phyloP scores from a whole-genome alignment of 2,329 filamentous ascomycete genomes.

The Magnaporthiopsis poae region DNA sequence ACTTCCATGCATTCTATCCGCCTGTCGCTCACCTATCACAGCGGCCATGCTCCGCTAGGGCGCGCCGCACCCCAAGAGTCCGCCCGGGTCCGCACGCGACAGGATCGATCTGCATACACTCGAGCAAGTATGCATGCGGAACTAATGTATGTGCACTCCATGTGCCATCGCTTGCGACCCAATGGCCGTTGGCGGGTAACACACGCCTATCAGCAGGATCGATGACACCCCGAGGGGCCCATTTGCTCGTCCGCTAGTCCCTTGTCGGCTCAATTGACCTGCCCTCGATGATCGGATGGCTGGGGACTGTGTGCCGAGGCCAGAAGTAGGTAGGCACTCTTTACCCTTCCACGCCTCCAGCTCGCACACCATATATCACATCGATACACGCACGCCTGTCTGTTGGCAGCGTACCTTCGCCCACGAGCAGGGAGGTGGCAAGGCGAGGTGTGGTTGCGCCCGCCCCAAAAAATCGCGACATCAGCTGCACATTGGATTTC shows the following conservation, averaged over 20 bases:
- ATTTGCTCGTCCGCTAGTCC: too few species aligned
- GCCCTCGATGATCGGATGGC: background rate
- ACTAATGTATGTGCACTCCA: background rate
- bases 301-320: background rate
- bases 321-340: background rate
- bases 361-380: background rate
- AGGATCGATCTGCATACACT: background rate
- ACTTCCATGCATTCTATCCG: background rate
- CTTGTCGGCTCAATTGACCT: background rate
- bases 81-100: background rate
- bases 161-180: background rate
- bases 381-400: background rate
- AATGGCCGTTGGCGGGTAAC: background rate
- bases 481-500: background rate
- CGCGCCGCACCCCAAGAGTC: background rate
- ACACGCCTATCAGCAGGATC: background rate
- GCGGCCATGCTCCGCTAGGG: background rate
- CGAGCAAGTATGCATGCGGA: background rate
- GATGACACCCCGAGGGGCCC: background rate
- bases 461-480: background rate
- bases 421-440: too few species aligned
- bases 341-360: background rate
- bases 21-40: background rate
- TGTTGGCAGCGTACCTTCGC: background rate
- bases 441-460: background rate